Percentiles rank a stretch among this genome's conserved stretches.
Conservation (phyloP, 2,329 filamentous ascomycete species). For the Arthrobotrys conoides region DNA sequence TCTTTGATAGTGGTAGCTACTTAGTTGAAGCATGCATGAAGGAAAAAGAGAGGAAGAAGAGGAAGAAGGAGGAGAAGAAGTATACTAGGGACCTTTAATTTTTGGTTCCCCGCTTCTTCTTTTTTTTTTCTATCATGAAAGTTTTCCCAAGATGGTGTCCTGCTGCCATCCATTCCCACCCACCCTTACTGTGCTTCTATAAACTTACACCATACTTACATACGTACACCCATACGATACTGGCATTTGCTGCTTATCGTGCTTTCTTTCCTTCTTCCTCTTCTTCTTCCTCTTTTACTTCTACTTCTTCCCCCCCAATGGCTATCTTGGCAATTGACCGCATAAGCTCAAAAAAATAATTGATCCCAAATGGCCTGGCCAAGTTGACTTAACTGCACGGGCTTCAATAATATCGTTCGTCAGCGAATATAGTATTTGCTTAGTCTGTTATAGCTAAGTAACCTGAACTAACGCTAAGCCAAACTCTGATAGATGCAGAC, state of each 20-base stretch:
- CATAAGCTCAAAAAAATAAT: background rate
- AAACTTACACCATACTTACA: conserved; percentile 5
- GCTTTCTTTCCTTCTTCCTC: background rate
- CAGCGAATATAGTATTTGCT: background rate
- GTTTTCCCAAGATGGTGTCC: conserved; percentile 13
- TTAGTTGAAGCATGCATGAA: background rate
- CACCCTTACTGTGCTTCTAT: conserved; percentile 4
- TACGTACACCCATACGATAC: background rate
- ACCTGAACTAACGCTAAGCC: conserved; percentile 9
- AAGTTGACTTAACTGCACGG: background rate
- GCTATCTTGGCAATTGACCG: conserved; percentile 6
- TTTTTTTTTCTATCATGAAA: no score
- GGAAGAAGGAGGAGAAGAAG: background rate
- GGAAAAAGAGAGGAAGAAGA: background rate
- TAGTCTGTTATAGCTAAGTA: background rate
- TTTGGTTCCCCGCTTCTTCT: conserved; percentile 11
- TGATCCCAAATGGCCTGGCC: background rate
- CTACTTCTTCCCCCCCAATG: background rate
- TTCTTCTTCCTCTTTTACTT: background rate
- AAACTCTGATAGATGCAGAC: conserved; percentile 33
- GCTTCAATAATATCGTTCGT: background rate
- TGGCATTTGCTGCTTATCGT: conserved; percentile 6
- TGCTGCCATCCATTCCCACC: background rate
- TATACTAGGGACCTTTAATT: background rate
- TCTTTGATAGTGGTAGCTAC: no score